Percentiles rank a stretch among this genome's conserved stretches.
These are phyloP conservation scores for Saccharomycopsis microspora DNA, from an alignment of 805 yeast genomes.

Conservation along the genomic window DNA sequence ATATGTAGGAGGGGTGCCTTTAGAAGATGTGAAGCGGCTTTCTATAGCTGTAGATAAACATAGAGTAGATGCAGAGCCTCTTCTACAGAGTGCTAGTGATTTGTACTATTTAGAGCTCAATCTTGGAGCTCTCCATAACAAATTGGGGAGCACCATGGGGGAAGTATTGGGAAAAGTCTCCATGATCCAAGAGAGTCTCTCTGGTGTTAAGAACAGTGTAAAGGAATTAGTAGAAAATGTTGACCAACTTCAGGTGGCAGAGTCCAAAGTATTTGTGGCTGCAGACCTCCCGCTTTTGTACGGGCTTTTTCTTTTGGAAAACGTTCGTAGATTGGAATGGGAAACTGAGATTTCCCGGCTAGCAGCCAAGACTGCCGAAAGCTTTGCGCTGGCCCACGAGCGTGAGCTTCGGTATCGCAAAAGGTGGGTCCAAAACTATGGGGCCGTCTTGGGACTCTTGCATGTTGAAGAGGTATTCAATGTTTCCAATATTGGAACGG, in stretches of 20 bases:
- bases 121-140: conserved; percentile 25
- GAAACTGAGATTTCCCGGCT: conserved; percentile 21
- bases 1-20: too few relatives aligned
- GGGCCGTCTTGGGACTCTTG: conserved; percentile 31
- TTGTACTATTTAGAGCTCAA: conserved; percentile 26
- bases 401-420: conserved; percentile 44
- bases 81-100: conserved; percentile 24
- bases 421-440: conserved; percentile 56
- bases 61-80: conserved; percentile 1
- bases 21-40: too few relatives aligned
- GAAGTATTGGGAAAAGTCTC: conserved; percentile 17
- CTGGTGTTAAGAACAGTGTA: conserved; percentile 18
- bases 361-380: conserved; percentile 37
- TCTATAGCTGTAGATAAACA: too few relatives aligned
- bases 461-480: conserved; percentile 13
- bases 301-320: conserved; percentile 58
- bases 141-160: conserved; percentile 17
- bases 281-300: conserved; percentile 62
- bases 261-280: conserved; percentile 27
- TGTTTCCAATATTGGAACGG: conserved; percentile 6
- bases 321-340: conserved; percentile 50
- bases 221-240: conserved; percentile 16
- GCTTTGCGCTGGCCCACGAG: conserved; percentile 41
- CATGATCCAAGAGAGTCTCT: conserved; percentile 5
- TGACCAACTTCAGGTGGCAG: conserved; percentile 23